Base-by-base conservation (phyloP, 2,329 filamentous ascomycete genomes). In the Nemania abortiva region DNA sequence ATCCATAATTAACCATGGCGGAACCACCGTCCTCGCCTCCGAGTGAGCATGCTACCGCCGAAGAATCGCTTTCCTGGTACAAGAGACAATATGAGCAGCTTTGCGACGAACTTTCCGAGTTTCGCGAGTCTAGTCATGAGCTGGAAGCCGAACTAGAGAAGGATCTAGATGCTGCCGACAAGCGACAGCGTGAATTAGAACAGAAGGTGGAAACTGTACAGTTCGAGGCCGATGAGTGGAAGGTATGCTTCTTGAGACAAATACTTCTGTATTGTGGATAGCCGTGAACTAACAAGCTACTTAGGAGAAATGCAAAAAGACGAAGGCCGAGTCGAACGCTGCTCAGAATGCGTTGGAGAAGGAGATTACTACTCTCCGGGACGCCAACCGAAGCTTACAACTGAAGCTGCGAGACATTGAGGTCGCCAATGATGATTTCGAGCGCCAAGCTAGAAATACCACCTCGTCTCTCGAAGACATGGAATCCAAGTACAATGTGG, bases 141-240 rank as follows among this genome's bases (percentile, higher is more conserved):
- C 87, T 99, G 34, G 96, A 99, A 81, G 89, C 92, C 56, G 96
- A 98, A 82, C 86, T 99, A 62, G 96, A 99, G 82, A 97, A 95
- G 84, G 96, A 99, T 80, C 91, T 99, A 66, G 95, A 98, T 76
- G 92, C 93, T 53, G 95, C 95, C 53, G 96, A 99, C 85, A 97
- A 97, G 84, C 89, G 94, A 76, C 95, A 98, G 83, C 89, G 94
- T 72, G 86, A 90, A 72, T 82, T 98, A 75, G 91, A 95, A 80
- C 92, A 97, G 80, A 97, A 95, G 84, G 92, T 93, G 0, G 95
- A 98, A 81, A 88, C 86, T 45, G 81, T 97, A 71, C 89, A 88
- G 58, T 99, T 94, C 78, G 95, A 98, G 81, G 95, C 96, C 0
- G 94, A 98, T 67, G 96, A 99, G 82, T 99, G 96, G 96, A 98